phyloP scores from a whole-genome alignment of 108 stramenopile species.

The Nitzschia sp. region DNA sequence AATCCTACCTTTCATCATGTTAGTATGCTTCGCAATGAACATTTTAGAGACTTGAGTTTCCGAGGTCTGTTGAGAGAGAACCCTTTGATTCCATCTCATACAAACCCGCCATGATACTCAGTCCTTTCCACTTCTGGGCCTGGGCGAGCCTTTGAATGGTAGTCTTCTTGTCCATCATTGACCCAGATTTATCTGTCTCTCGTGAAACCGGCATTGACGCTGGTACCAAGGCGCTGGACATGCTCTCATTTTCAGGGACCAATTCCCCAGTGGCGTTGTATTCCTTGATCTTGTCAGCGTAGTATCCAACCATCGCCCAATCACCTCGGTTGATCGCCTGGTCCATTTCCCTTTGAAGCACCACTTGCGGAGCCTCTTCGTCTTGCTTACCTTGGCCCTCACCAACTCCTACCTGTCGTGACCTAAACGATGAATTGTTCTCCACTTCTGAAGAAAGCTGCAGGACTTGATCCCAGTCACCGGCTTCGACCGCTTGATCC shows the following conservation, averaged over 20 bases:
- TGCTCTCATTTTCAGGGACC: background rate
- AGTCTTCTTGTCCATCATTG: conserved; percentile 17
- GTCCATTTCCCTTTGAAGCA: conserved; percentile 10
- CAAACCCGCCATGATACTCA: conserved; percentile 40
- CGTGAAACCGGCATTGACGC: background rate
- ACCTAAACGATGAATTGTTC: conserved; percentile 13
- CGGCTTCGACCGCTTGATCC: conserved; percentile 19
- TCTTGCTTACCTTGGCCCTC: background rate
- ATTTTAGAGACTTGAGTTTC: too few species aligned
- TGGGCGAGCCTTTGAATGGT: conserved; percentile 28
- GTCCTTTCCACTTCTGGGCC: conserved; percentile 34
- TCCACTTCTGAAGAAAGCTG: conserved; percentile 22
- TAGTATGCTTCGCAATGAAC: too few species aligned
- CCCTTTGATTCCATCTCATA: conserved; percentile 41
- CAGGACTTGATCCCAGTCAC: conserved; percentile 23
- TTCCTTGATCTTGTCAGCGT: conserved; percentile 31
- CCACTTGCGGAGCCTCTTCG: background rate
- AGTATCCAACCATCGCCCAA: conserved; percentile 32
- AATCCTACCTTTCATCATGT: too few species aligned
- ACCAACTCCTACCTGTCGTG: background rate
- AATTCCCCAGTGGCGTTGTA: conserved; percentile 11
- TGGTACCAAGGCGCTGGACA: conserved; percentile 10
- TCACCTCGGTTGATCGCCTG: conserved; percentile 27
- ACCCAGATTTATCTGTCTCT: background rate
- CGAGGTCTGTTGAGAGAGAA: background rate